Percentiles rank a stretch among this genome's conserved stretches.
These are phyloP conservation scores for Gentiana macrophylla DNA, from an alignment of 257 asterid species.

Conservation along the genomic window DNA sequence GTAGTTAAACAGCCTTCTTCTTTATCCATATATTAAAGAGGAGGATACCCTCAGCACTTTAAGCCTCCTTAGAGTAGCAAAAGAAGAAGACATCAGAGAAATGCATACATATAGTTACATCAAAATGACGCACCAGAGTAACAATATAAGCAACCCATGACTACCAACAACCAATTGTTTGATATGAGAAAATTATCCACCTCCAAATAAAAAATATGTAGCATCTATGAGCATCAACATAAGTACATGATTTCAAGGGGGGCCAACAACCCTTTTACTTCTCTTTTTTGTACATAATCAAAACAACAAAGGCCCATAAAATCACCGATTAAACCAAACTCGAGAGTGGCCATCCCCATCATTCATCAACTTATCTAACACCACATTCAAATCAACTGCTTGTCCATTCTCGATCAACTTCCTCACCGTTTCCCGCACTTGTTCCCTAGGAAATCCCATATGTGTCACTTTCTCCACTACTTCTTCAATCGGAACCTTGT, in stretches of 20 bases:
- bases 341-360: conserved; percentile 66
- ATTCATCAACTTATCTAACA: conserved; percentile 94
- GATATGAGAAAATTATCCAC: too few relatives aligned
- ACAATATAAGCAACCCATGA: too few relatives aligned
- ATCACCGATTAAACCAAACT: conserved; percentile 69
- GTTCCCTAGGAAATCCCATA: conserved; percentile 88
- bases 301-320: conserved; percentile 7
- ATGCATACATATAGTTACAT: too few relatives aligned
- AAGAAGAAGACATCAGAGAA: too few relatives aligned
- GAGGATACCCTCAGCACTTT: too few relatives aligned
- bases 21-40: too few relatives aligned
- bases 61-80: too few relatives aligned
- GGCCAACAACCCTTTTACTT: not conserved
- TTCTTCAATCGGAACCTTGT: conserved; percentile 78
- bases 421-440: conserved; percentile 70
- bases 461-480: conserved; percentile 84
- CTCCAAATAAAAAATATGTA: too few relatives aligned
- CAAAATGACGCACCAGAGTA: too few relatives aligned
- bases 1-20: too few relatives aligned
- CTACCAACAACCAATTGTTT: too few relatives aligned
- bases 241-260: not conserved
- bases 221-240: too few relatives aligned
- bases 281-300: conserved; percentile 25
- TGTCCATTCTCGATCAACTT: conserved; percentile 92
- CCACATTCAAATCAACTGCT: conserved; percentile 77